Conservation (phyloP, 2,329 filamentous ascomycete species). For the Myriangium duriaei region DNA sequence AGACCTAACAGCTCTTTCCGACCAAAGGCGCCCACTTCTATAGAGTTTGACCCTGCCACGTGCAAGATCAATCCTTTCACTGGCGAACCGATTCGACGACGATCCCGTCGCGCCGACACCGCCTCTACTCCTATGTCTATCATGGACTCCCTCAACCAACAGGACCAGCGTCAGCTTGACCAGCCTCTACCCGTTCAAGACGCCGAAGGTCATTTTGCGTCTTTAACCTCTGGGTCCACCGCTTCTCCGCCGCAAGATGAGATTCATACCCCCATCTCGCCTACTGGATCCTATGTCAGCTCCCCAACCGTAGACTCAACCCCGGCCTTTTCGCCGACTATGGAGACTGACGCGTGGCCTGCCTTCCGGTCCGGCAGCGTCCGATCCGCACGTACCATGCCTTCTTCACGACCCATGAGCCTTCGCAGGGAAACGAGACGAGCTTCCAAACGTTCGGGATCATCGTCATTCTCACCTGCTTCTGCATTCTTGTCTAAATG, state of each 20-base stretch:
- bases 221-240: slow-evolving; percentile 31
- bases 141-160: slow-evolving; percentile 9
- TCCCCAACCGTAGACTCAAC: slow-evolving; percentile 24
- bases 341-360: slow-evolving; percentile 14
- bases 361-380: slow-evolving; percentile 15
- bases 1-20: slow-evolving; percentile 6
- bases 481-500: slow-evolving; percentile 46
- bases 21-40: slow-evolving; percentile 2
- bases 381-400: slow-evolving; percentile 21
- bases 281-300: slow-evolving; percentile 18
- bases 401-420: slow-evolving; percentile 18
- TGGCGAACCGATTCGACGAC: slow-evolving; percentile 11
- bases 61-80: slow-evolving; percentile 13
- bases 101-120: slow-evolving; percentile 11
- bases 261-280: slow-evolving; percentile 26
- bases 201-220: slow-evolving; percentile 25
- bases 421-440: slow-evolving; percentile 25
- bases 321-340: slow-evolving; percentile 24
- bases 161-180: slow-evolving; percentile 1
- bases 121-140: slow-evolving; percentile 10
- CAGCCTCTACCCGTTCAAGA: background rate
- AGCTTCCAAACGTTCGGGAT: slow-evolving; percentile 37
- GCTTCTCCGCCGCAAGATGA: slow-evolving; percentile 27
- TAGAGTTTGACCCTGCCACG: background rate
- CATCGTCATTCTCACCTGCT: slow-evolving; percentile 44